Evolutionary conservation across 805 yeast genomes (phyloP).

Genomic region (Yarrowia sp.): DNA sequence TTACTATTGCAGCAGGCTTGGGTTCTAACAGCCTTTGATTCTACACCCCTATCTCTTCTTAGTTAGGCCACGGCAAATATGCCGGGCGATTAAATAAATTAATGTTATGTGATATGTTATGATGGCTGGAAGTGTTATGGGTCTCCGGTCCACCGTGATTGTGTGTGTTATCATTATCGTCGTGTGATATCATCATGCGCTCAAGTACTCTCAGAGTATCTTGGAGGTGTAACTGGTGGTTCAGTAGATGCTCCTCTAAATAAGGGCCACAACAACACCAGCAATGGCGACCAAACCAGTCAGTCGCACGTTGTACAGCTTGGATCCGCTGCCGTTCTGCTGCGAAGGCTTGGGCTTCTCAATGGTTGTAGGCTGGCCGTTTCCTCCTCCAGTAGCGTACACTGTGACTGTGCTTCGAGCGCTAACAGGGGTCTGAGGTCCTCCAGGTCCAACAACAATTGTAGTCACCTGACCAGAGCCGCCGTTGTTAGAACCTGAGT

Average conservation of each 20-base stretch:
- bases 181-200: conserved; percentile 3
- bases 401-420: conserved; percentile 20
- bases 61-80: neutral
- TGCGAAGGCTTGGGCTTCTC: conserved; percentile 16
- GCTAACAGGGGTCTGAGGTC: neutral
- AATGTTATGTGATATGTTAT: conserved; percentile 8
- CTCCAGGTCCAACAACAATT: neutral
- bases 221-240: neutral
- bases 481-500: neutral
- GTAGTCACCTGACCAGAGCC: neutral
- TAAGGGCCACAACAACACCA: conserved; percentile 6
- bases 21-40: too few species aligned
- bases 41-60: neutral
- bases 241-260: neutral
- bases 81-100: conserved; percentile 25
- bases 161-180: conserved; percentile 4
- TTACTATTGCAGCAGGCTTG: too few species aligned
- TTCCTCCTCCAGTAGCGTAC: neutral
- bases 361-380: conserved; percentile 21
- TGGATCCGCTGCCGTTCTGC: neutral
- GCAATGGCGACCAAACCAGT: conserved; percentile 17
- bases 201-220: neutral
- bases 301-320: conserved; percentile 11
- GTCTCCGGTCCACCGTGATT: neutral
- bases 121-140: neutral